Base-by-base conservation (phyloP, 345 rosid species). In the Eucalyptus camaldulensis region DNA sequence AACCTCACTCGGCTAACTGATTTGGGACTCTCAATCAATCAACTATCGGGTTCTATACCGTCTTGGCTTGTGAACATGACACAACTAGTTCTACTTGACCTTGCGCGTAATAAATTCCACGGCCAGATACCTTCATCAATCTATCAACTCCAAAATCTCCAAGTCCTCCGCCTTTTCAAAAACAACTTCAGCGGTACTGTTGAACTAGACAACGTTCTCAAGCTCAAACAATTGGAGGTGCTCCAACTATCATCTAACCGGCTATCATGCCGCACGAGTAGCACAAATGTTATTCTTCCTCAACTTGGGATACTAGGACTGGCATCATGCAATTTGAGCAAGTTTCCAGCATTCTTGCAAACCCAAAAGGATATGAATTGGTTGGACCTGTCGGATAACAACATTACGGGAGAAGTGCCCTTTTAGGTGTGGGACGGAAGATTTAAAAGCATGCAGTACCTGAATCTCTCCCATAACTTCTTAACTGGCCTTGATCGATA, bases 21-120 rank as follows among this genome's bases (percentile, higher is more conserved):
- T 67, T 31, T 67, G 40, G 0, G 0, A 4, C 40, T 67, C 40
- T 0, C 1, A 31, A 8, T 0, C 40, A 67, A 67, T 67, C 80
- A 67, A 67, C 21, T 67, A 14, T 67, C 43, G 0, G 91, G 92
- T 40, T 60, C 53, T 6, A 53, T 91, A 27, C 85, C 90, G 0
- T 27, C 49, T 65, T 16, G 76, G 54, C 67, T 91, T 8, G 43
- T 44, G 76, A 88, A 89, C 72, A 69, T 87, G 16, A 88, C 83
- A 4, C 29, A 56, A 16, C 45, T 91, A 40, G 8, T 21, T 0
- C 1, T 2, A 16, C 88, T 89, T 86, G 65, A 24, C 62, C 88
- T 89, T 27, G 0, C 24, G 0, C 1, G 2, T 4, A 89, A 89
- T 80, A 44, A 50, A 33, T 50, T 85, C 49, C 8, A 51, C 2